Evolutionary conservation across 768 basidiomycete species (phyloP), one percentile per base, ranked within the genome.

Genomic region (Jaapia argillacea): DNA sequence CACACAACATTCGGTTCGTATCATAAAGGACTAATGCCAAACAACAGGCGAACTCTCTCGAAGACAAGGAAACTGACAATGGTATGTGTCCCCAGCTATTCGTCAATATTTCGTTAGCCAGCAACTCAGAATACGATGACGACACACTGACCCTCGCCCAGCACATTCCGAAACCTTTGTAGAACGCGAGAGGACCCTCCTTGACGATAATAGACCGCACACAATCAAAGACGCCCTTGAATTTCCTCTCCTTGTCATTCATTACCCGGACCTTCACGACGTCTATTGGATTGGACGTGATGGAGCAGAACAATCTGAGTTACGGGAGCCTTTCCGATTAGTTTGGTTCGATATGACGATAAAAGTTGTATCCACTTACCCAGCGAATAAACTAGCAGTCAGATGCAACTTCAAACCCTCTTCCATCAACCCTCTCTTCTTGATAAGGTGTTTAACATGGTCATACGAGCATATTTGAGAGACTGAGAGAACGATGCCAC

Each of bases 91-190:
- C 62, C 63, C 13, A 65, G 53, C 63, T 65, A 35, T 4, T 13
- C 12, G n/a, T 46, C 20, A 43, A 40, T 25, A 20, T 37, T 13
- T 31, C 31, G 7, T 10, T 14, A 16, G 21, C 20, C n/a, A 24
- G 14, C 6, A n/a, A n/a, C 22, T n/a, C 18, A 21, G 26, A 6
- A 23, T 16, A 41, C 12, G 6, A 50, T 25, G 4, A 25, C 14
- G 18, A 23, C 4, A 23, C 13, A 54, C 62, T 35, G 42, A 63
- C 63, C 37, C 63, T 45, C 7, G 61, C 62, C 63, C 63, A 65
- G 42, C 63, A 65, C 63, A 65, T 63, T n/a, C 58, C 54, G 42
- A 65, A 65, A n/a, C 63, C 63, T 46, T 65, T 65, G 46, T 50
- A 65, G 44, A 65, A 63, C 4, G 61, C 60, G 41, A 57, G 45